Base-by-base conservation (phyloP, 129 eudicot species). In the Glebionis coronaria region DNA sequence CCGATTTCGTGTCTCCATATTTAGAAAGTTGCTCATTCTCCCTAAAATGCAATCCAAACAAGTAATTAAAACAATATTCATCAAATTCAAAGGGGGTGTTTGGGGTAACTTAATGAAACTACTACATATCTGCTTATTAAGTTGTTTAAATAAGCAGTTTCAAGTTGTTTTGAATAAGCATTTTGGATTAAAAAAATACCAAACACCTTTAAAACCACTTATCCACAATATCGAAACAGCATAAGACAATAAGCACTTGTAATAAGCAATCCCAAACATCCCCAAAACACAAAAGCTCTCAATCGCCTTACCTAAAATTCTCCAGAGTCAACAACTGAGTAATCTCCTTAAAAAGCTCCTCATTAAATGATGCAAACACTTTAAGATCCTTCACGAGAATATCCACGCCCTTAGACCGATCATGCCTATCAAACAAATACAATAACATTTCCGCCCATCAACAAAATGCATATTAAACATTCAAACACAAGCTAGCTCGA, bases 321-420 rank as follows among this genome's bases (percentile, higher is more conserved):
- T 83, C 91, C 75, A 91, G 62, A 12, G 97, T 91, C 79, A 91
- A 66, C 61, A 91, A 80, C 66, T 87, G 96, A 42, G 97, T 91
- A 61, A 91, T 88, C 80, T 91, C 97, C 82, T 91, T 91, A 45
- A 85, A 91, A 23, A 91, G 86, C 61, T 91, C 96, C 76, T 91
- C 97, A 74, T 91, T 91, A 70, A 91, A 91, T 12, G 97, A 83
- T 6, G 97, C 85, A 76, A 91, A 91, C 73, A 88, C 97, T 81
- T 91, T 91, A 53, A 91, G 94, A 87, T 91, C 97, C 85, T 88
- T 88, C 3, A 85, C 97, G 2, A 91, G 91, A 45, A 91, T 88
- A 19, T 88, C 97, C 44, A 91, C 97, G 4, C 87, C 97, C 62
- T 83, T 88, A 45, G 97, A 78, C 63, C 96, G 85, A 63, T 91